Conservation (phyloP, 2,329 filamentous ascomycete genomes). For the Phaeoacremonium minimum region DNA sequence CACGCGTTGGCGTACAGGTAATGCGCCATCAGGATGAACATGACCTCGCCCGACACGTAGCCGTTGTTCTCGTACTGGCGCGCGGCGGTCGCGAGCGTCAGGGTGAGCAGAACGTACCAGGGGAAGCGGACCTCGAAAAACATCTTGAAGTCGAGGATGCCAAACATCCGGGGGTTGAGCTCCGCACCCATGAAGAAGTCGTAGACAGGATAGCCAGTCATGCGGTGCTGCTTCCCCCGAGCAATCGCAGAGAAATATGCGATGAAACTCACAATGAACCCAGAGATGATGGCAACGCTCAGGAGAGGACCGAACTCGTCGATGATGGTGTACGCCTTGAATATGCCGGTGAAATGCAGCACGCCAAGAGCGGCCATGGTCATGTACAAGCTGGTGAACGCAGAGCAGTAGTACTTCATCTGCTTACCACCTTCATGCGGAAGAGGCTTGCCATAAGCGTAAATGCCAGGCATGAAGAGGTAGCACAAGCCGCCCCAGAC, state of each 20-base stretch:
- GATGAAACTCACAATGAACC: constrained; percentile 75
- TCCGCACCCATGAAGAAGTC: constrained; percentile 92
- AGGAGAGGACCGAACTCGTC: constrained; percentile 94
- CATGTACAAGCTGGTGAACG: constrained; percentile 79
- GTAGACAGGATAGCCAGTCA: constrained; percentile 79
- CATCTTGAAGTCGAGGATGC: constrained; percentile 87
- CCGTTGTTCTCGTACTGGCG: constrained; percentile 75
- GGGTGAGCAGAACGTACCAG: constrained; percentile 78
- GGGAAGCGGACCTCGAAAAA: constrained; percentile 83
- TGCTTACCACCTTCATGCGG: constrained; percentile 79
- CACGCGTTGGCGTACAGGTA: constrained; percentile 81
- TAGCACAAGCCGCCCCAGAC: constrained; percentile 81
- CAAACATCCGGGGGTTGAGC: constrained; percentile 82
- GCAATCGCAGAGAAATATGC: constrained; percentile 82
- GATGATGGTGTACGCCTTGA: constrained; percentile 86
- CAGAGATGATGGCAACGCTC: constrained; percentile 87
- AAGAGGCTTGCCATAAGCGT: constrained; percentile 82
- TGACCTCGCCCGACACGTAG: constrained; percentile 70
- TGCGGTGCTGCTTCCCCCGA: constrained; percentile 82
- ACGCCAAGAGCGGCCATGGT: constrained; percentile 68
- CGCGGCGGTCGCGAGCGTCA: constrained; percentile 64
- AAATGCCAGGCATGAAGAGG: constrained; percentile 81
- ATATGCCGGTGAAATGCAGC: constrained; percentile 79
- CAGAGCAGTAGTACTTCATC: constrained; percentile 92
- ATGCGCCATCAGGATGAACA: constrained; percentile 73